Evolutionary conservation across 345 rosid species (phyloP).

Genomic region (Kandelia obovata): DNA sequence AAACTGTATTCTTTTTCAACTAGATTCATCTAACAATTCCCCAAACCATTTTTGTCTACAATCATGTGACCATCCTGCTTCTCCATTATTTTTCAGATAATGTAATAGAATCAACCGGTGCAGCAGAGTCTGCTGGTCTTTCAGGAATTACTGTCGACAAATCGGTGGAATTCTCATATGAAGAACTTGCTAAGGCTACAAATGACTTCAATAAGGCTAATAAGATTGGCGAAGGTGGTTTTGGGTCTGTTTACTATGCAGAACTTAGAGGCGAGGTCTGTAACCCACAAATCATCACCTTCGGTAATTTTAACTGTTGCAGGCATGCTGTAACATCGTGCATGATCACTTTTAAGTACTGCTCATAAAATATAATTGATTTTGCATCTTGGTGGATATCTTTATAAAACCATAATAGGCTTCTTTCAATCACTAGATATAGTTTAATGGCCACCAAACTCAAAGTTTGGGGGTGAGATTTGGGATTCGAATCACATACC

Average conservation of each 20-base stretch:
- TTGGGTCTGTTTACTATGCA: slow-evolving; percentile 87
- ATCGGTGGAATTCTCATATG: slow-evolving; percentile 80
- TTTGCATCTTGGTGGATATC: slow-evolving; percentile 2
- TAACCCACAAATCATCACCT: slow-evolving; percentile 2
- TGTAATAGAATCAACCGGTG: slow-evolving; percentile 27
- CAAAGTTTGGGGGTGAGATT: no score
- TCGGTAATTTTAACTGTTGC: slow-evolving; percentile 3
- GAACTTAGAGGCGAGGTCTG: slow-evolving; percentile 92
- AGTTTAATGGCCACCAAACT: no score
- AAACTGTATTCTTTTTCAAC: no score
- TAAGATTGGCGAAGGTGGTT: slow-evolving; percentile 93
- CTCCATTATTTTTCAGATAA: slow-evolving; percentile 20
- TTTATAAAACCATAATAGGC: no score
- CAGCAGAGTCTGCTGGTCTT: slow-evolving; percentile 39
- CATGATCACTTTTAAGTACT: background rate
- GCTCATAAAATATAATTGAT: background rate
- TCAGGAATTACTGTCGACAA: slow-evolving; percentile 75
- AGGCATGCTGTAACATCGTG: slow-evolving; percentile 3
- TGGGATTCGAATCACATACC: no score
- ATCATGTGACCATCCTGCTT: no score
- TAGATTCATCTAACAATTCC: no score
- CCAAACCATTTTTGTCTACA: no score
- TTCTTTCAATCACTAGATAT: no score
- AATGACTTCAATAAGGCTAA: slow-evolving; percentile 76
- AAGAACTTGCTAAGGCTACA: slow-evolving; percentile 88